Conservation (phyloP, 495 filamentous ascomycete species). For the Lineolata rhizophorae region DNA sequence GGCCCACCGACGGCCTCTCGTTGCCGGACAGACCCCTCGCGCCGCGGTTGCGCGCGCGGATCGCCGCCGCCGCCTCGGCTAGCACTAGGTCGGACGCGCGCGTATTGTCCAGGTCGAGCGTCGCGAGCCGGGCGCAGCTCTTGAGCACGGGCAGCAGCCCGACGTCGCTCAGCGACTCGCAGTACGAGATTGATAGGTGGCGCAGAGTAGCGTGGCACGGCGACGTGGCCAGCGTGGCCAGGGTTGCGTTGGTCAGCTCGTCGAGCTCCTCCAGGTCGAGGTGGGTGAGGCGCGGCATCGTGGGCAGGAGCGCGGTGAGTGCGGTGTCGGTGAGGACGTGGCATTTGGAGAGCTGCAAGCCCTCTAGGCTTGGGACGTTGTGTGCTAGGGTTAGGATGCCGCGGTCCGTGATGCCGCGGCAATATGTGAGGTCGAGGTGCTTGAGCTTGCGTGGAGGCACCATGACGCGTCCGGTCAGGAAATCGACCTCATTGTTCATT, state of each 20-base stretch:
- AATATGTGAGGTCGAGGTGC: conserved; percentile 70
- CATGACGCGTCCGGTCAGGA: conserved; percentile 49
- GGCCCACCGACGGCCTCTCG: conserved; percentile 28
- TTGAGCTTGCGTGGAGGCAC: conserved; percentile 61
- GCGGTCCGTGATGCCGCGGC: conserved; percentile 43
- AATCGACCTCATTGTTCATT: conserved; percentile 47
- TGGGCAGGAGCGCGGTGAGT: conserved; percentile 48
- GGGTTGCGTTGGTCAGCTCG: conserved; percentile 46
- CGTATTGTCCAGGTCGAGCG: conserved; percentile 84
- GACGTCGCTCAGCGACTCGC: conserved; percentile 60
- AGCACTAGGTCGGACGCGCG: conserved; percentile 73
- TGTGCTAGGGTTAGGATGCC: conserved; percentile 44
- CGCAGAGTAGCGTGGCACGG: conserved; percentile 47
- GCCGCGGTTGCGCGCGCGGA: conserved; percentile 34
- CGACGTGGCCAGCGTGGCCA: conserved; percentile 50
- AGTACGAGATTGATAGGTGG: conserved; percentile 77
- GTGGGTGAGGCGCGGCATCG: conserved; percentile 55
- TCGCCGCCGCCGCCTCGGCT: conserved; percentile 57
- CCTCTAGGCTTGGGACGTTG: conserved; percentile 61
- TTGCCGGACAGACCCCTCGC: conserved; percentile 14
- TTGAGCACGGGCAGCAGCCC: conserved; percentile 75
- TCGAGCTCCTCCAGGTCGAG: conserved; percentile 77
- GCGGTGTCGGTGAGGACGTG: conserved; percentile 47
- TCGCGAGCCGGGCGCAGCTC: conserved; percentile 41
- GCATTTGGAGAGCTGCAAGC: conserved; percentile 59